These are phyloP conservation scores for Pulveroboletus sp. DNA, from an alignment of 768 basidiomycete genomes.

Conservation along the genomic window DNA sequence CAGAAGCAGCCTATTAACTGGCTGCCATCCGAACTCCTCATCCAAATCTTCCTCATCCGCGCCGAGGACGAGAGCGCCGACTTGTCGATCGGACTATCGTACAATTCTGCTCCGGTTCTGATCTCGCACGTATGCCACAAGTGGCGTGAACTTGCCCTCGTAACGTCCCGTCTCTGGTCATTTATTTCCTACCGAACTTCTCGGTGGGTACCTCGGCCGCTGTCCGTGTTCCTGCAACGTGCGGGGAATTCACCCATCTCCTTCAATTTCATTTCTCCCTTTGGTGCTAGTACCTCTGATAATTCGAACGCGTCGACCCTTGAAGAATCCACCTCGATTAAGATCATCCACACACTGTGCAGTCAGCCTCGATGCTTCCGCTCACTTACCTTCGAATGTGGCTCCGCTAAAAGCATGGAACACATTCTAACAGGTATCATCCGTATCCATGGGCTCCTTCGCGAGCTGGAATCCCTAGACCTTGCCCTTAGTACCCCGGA, in stretches of 20 bases:
- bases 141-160: constrained; percentile 45
- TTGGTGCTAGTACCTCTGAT: constrained; percentile 4
- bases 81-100: constrained; percentile 19
- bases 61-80: constrained; percentile 25
- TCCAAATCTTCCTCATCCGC: constrained; percentile 38
- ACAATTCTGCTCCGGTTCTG: constrained; percentile 33
- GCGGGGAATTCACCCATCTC: constrained; percentile 33
- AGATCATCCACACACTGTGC: constrained; percentile 23
- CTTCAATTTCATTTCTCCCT: constrained; percentile 31
- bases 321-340: constrained; percentile 16
- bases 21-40: constrained; percentile 47
- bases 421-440: constrained; percentile 22
- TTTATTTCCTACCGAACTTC: constrained; percentile 29
- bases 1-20: constrained; percentile 45
- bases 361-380: constrained; percentile 27
- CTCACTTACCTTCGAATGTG: constrained; percentile 33
- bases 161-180: constrained; percentile 44
- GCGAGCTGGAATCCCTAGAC: constrained; percentile 27
- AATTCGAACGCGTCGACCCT: constrained; percentile 13
- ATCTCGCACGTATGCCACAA: constrained; percentile 47
- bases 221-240: constrained; percentile 34
- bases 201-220: constrained; percentile 19
- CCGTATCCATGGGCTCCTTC: constrained; percentile 11
- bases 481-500: constrained; percentile 24
- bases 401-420: constrained; percentile 27